Evolutionary conservation across 345 rosid genomes (phyloP).

Genomic region (Gossypium bickii): DNA sequence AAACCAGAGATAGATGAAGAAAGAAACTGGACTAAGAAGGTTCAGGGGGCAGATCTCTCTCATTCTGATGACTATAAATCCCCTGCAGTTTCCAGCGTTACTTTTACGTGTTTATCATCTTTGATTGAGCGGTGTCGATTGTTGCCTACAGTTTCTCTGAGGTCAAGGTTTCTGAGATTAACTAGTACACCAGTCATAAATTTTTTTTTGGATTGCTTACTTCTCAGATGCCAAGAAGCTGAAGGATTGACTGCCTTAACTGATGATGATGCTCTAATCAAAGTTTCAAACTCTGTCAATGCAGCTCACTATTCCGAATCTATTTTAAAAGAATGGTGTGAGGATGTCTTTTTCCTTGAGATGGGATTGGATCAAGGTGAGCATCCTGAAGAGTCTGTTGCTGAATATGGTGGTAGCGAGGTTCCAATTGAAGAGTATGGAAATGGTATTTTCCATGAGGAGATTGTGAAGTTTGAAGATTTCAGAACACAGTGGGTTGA

Average conservation of each 20-base stretch:
- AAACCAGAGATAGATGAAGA: constrained; percentile 53
- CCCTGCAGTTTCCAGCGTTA: constrained; percentile 54
- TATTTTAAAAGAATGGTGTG: constrained; percentile 75
- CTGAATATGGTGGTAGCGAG: constrained; percentile 17
- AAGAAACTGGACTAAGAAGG: constrained; percentile 68
- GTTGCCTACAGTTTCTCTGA: constrained; percentile 48
- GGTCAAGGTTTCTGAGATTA: constrained; percentile 71
- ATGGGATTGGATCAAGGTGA: constrained; percentile 44
- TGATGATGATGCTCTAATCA: constrained; percentile 68
- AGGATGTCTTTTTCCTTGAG: constrained; percentile 83
- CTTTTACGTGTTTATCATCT: constrained; percentile 52
- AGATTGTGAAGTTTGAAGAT: constrained; percentile 50
- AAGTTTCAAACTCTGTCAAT: constrained; percentile 68
- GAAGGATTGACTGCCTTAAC: constrained; percentile 91
- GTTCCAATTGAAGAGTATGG: constrained; percentile 26
- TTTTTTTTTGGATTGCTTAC: constrained; percentile 58
- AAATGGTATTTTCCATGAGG: constrained; percentile 51
- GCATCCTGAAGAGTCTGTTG: constrained; percentile 29
- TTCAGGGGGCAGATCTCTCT: constrained; percentile 52
- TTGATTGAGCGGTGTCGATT: constrained; percentile 65
- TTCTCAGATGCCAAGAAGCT: constrained; percentile 85
- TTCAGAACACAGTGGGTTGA: constrained; percentile 77
- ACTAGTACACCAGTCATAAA: constrained; percentile 58
- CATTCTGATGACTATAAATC: constrained; percentile 58
- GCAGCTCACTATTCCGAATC: constrained; percentile 63